Conservation (phyloP, 2,329 filamentous ascomycete genomes). For the Xylaria sp. region DNA sequence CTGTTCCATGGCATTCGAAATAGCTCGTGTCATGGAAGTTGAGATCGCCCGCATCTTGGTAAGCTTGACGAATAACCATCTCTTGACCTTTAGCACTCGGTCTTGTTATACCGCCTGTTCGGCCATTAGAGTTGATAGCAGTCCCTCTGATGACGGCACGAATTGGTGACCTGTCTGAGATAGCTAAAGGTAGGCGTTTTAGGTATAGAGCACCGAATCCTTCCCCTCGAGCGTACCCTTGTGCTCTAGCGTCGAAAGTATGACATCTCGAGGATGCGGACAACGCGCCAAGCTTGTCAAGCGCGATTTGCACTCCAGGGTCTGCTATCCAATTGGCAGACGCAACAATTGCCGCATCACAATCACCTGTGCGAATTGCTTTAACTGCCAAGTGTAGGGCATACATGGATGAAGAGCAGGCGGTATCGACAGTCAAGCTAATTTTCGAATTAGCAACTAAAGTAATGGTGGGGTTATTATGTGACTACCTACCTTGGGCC, state of each 20-base stretch:
- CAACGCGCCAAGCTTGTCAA: constrained; percentile 30
- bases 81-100: constrained; percentile 32
- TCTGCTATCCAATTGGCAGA: constrained; percentile 36
- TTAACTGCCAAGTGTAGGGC: constrained; percentile 37
- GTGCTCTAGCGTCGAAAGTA: constrained; percentile 29
- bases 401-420: constrained; percentile 44
- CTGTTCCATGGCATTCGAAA: constrained; percentile 42
- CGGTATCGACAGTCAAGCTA: constrained; percentile 45
- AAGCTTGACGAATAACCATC: constrained; percentile 32
- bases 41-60: constrained; percentile 27
- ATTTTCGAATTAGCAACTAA: too few relatives aligned
- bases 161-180: constrained; percentile 19
- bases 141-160: constrained; percentile 32
- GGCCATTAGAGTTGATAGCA: constrained; percentile 34
- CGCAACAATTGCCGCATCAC: constrained; percentile 38
- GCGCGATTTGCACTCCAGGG: constrained; percentile 29
- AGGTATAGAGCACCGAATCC: constrained; percentile 31
- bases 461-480: too few relatives aligned
- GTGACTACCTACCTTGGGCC: constrained; percentile 41
- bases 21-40: constrained; percentile 23
- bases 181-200: constrained; percentile 23
- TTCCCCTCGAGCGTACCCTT: constrained; percentile 33
- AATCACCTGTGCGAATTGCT: constrained; percentile 27
- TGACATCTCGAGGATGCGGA: constrained; percentile 20
- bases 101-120: constrained; percentile 29